Conservation (phyloP, 495 filamentous ascomycete species). For the Aspergillus carlsbadensis region DNA sequence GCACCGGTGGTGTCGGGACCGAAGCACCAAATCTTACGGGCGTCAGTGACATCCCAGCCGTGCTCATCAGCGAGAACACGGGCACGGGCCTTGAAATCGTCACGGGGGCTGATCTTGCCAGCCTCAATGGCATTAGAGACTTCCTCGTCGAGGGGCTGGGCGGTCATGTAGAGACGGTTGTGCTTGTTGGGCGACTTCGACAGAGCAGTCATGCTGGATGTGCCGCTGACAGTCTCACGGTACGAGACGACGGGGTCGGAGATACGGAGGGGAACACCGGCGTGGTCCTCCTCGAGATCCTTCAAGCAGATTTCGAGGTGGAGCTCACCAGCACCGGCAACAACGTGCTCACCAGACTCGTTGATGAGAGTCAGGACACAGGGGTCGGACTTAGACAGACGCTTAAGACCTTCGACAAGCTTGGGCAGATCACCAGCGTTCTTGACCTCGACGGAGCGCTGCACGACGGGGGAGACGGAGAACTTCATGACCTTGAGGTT, state of each 20-base stretch:
- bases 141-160: constrained; percentile 87
- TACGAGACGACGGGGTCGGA: constrained; percentile 97
- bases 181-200: constrained; percentile 99
- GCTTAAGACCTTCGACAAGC: constrained; percentile 99
- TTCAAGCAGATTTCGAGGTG: constrained; percentile 99
- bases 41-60: constrained; percentile 99
- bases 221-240: constrained; percentile 86
- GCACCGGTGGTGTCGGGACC: constrained; percentile 96
- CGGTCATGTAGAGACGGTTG: constrained; percentile 97
- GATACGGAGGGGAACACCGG: constrained; percentile 92
- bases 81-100: constrained; percentile 99
- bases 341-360: constrained; percentile 95
- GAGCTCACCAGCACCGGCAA: constrained; percentile 98
- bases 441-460: constrained; percentile 98
- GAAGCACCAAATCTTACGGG: constrained; percentile 99
- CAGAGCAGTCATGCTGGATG: constrained; percentile 90
- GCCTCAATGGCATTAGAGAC: constrained; percentile 85
- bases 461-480: constrained; percentile 99
- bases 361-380: constrained; percentile 89
- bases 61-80: constrained; percentile 95
- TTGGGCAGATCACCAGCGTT: constrained; percentile 99
- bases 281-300: constrained; percentile 99
- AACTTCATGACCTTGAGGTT: constrained; percentile 99
- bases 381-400: constrained; percentile 99
- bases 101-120: constrained; percentile 90